Evolutionary conservation across 2,329 filamentous ascomycete species (phyloP).

Genomic region (Trichoderma sp.): DNA sequence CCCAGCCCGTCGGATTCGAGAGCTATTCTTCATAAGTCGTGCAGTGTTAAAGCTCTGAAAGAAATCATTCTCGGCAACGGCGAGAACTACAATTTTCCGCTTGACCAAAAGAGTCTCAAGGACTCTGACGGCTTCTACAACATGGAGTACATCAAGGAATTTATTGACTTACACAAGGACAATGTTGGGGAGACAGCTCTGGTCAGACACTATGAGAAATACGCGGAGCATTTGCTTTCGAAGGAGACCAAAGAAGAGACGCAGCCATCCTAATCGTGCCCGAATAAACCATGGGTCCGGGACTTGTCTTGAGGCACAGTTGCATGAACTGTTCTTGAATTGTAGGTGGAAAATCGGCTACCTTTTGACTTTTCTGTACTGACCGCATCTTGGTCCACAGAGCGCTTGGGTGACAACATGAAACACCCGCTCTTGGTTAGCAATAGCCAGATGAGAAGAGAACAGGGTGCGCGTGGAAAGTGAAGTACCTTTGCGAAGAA

Average conservation of each 20-base stretch:
- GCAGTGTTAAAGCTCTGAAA: conserved; percentile 47
- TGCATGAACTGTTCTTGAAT: not conserved
- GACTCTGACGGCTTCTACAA: conserved; percentile 47
- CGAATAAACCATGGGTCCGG: not conserved
- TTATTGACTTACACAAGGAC: conserved; percentile 44
- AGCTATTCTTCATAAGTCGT: conserved; percentile 37
- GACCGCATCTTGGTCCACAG: not conserved
- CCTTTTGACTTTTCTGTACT: not conserved
- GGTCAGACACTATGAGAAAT: conserved; percentile 30
- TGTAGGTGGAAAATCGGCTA: not conserved
- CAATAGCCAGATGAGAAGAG: no score
- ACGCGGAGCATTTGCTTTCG: conserved; percentile 3
- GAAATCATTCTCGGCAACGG: conserved; percentile 52
- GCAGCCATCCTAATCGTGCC: not conserved
- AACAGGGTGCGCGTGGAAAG: not conserved
- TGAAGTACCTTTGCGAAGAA: not conserved
- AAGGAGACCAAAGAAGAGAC: not conserved
- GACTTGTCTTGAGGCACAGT: not conserved
- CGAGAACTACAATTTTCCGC: conserved; percentile 40
- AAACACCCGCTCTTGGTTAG: no score
- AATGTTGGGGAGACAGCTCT: conserved; percentile 42
- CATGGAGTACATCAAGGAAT: conserved; percentile 44
- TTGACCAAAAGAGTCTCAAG: conserved; percentile 33
- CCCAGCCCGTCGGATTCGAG: conserved; percentile 32
- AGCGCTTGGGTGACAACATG: not conserved